Evolutionary conservation across 768 basidiomycete species (phyloP), one percentile per base, ranked within the genome.

Genomic region (Lactifluus piperatus): DNA sequence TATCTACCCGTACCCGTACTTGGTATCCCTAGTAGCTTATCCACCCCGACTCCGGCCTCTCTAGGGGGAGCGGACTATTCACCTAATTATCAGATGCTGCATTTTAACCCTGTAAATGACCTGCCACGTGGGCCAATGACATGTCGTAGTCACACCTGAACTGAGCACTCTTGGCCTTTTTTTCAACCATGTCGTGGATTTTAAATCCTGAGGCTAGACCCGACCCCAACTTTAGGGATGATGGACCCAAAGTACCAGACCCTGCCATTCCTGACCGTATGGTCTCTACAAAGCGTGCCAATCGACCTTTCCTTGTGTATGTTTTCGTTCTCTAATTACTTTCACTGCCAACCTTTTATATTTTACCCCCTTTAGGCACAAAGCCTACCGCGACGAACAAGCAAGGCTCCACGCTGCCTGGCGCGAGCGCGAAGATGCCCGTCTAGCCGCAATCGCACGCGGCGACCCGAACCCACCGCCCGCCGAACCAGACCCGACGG

Each of bases 241-340:
- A 74, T 51, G 75, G 80, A 56, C 76, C 73, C 49, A 81, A 80
- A 71, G 81, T 83, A 4, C 70, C 74, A 64, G 87, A 89, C 71
- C 86, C 86, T 55, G 63, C 71, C 54, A 80, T 85, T 61, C 81
- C 84, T 2, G 77, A 79, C 58, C 79, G 88, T 65, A 80, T 81
- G 77, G 89, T 94, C 39, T 81, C 86, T 27, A 82, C 81, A 63
- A 95, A 94, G 75, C 72, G 82, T 44, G 90, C 92, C 30, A 97
- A 95, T 73, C 77, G 78, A 59, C 90, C 94, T 9, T 93, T 91
- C 72, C 80, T 94, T 29, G 82, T 82, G 83, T 92, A 75, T 63
- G 84, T 79, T 67, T 70, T 32, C n/a, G 29, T 3, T 29, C 48
- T 44, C 18, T 10, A 24, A 10, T 41, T 1, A 7, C 18, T 14